Evolutionary conservation across 2,329 filamentous ascomycete species (phyloP).

Genomic region (Fusarium foetens): DNA sequence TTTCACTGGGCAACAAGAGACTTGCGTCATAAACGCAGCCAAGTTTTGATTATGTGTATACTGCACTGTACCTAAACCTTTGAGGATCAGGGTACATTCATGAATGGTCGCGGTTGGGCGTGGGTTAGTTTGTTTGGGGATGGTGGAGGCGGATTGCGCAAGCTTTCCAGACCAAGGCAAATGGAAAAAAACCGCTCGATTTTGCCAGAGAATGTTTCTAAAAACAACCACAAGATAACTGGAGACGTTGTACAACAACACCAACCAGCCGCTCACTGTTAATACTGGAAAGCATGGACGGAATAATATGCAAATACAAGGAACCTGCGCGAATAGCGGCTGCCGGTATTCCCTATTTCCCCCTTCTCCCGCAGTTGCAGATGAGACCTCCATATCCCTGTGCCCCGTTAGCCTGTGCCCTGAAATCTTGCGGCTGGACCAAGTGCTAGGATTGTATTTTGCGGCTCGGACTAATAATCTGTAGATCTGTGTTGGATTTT

Average conservation of each 20-base stretch:
- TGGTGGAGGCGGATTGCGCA: conserved; percentile 36
- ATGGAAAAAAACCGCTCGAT: conserved; percentile 1
- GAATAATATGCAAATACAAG: background rate
- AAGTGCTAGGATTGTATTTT: conserved; percentile 16
- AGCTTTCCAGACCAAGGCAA: conserved; percentile 23
- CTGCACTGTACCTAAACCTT: conserved; percentile 10
- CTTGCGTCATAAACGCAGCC: conserved; percentile 25
- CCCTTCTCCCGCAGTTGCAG: background rate
- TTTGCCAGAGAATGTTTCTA: conserved; percentile 13
- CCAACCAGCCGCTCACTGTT: background rate
- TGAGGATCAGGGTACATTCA: conserved; percentile 10
- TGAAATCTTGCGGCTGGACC: conserved; percentile 1
- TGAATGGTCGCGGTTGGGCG: conserved; percentile 2
- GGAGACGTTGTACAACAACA: conserved; percentile 9
- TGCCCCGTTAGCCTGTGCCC: background rate
- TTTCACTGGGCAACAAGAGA: conserved; percentile 7
- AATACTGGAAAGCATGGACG: background rate
- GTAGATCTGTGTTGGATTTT: conserved; percentile 29
- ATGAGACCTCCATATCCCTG: background rate
- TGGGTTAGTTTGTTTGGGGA: conserved; percentile 21
- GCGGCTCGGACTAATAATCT: conserved; percentile 28
- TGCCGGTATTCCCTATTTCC: background rate
- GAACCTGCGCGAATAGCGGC: conserved; percentile 18
- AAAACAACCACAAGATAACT: conserved; percentile 15
- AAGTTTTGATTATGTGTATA: conserved; percentile 10